These are phyloP conservation scores for Saccharomyces paradoxus DNA, from an alignment of 805 yeast species.

Conservation along the genomic window DNA sequence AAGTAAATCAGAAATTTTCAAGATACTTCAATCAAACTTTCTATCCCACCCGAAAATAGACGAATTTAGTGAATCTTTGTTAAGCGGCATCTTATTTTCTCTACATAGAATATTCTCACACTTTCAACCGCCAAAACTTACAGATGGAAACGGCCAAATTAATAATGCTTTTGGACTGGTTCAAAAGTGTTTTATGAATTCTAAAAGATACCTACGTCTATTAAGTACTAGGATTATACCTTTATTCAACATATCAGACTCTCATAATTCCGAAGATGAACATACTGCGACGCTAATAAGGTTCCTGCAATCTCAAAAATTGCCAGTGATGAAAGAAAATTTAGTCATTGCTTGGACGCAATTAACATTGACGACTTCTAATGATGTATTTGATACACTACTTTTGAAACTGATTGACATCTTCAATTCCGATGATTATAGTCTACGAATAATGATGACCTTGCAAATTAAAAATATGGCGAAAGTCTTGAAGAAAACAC, in stretches of 20 bases:
- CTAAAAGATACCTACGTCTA: conserved; percentile 48
- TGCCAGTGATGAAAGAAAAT: conserved; percentile 46
- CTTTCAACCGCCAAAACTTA: conserved; percentile 41
- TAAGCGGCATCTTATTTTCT: conserved; percentile 39
- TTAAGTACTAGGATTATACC: conserved; percentile 48
- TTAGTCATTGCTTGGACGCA: conserved; percentile 57
- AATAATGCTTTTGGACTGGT: conserved; percentile 34
- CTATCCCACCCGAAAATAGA: conserved; percentile 17
- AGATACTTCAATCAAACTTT: conserved; percentile 22
- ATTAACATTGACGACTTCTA: conserved; percentile 51
- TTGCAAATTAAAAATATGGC: conserved; percentile 58
- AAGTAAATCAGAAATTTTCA: conserved; percentile 16
- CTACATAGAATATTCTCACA: conserved; percentile 45
- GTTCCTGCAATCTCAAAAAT: conserved; percentile 33
- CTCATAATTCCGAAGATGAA: conserved; percentile 34
- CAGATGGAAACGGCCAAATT: conserved; percentile 3
- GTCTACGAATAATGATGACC: conserved; percentile 54
- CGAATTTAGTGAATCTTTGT: conserved; percentile 22
- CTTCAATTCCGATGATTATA: conserved; percentile 56
- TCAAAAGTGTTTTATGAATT: conserved; percentile 32
- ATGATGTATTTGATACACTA: conserved; percentile 60
- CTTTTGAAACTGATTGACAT: conserved; percentile 57
- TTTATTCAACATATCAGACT: conserved; percentile 34
- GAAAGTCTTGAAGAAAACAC: conserved; percentile 45
- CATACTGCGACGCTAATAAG: conserved; percentile 40